A percentile compares a stretch with the other conserved stretches of the same genome.
Evolutionary conservation across 768 basidiomycete genomes (phyloP).

Genomic region (Pisolithus microcarpus): DNA sequence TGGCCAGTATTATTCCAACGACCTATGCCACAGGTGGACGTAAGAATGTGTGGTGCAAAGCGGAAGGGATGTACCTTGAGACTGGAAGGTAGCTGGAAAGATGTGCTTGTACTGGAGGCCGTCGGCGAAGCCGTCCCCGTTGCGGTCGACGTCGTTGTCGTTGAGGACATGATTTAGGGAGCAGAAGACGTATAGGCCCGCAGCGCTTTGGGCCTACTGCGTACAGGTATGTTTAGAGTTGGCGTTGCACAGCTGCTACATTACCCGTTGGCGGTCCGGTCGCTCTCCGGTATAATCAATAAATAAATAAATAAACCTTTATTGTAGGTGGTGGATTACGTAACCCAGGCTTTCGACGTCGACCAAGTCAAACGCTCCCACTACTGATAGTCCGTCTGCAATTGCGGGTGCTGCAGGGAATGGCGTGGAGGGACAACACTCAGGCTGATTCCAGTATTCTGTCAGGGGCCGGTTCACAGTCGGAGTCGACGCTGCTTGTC

Average conservation of each 20-base stretch:
- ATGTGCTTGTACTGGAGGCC: slow-evolving; percentile 28
- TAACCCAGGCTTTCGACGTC: too few relatives aligned
- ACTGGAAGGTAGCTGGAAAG: slow-evolving; percentile 34
- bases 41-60: slow-evolving; percentile 1
- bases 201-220: slow-evolving; percentile 4
- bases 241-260: slow-evolving; percentile 6
- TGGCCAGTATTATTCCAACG: slow-evolving; percentile 71
- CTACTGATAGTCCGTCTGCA: not conserved
- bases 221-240: slow-evolving; percentile 2
- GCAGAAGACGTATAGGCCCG: slow-evolving; percentile 5
- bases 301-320: too few relatives aligned
- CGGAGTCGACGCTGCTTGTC: not conserved
- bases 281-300: too few relatives aligned
- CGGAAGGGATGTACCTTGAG: slow-evolving; percentile 40
- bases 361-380: not conserved
- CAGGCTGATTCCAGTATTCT: not conserved
- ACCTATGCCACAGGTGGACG: slow-evolving; percentile 34
- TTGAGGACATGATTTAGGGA: slow-evolving; percentile 22
- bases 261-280: too few relatives aligned
- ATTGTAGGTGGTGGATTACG: too few relatives aligned
- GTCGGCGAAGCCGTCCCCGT: slow-evolving; percentile 31
- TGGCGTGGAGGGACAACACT: not conserved
- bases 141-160: slow-evolving; percentile 15
- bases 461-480: too few relatives aligned
- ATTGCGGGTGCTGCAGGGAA: not conserved